Conservation (phyloP, 1,139 yeast species). For the Blastobotrys serpentis region DNA sequence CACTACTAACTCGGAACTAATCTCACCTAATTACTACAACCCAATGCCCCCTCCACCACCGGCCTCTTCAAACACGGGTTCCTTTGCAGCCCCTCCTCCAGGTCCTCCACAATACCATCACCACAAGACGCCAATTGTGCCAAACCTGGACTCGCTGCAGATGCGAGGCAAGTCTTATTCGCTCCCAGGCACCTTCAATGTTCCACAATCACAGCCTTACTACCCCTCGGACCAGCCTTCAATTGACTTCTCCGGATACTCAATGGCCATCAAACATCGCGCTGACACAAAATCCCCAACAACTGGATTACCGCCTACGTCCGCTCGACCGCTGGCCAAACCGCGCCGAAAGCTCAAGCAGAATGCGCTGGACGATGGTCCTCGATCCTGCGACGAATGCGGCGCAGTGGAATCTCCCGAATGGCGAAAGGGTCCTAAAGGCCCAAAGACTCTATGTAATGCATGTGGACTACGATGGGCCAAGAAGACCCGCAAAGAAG, state of each 20-base stretch:
- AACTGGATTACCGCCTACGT: slow-evolving; percentile 11
- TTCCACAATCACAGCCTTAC: slow-evolving; percentile 18
- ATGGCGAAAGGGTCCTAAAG: slow-evolving; percentile 67
- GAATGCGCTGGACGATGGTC: slow-evolving; percentile 11
- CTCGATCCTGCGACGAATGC: slow-evolving; percentile 41
- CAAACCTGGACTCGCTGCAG: slow-evolving; percentile 19
- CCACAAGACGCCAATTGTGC: slow-evolving; percentile 12
- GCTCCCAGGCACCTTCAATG: slow-evolving; percentile 27
- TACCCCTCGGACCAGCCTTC: slow-evolving; percentile 13
- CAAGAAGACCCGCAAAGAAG: slow-evolving; percentile 37
- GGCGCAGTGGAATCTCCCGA: slow-evolving; percentile 68
- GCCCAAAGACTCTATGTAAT: slow-evolving; percentile 62
- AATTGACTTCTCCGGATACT: slow-evolving; percentile 28
- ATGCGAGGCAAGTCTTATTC: slow-evolving; percentile 27
- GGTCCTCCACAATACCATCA: slow-evolving; percentile 13
- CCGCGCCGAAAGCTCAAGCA: slow-evolving; percentile 17
- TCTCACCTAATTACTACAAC: slow-evolving; percentile 25
- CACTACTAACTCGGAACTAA: slow-evolving; percentile 27
- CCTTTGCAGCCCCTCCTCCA: slow-evolving; percentile 12
- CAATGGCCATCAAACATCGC: slow-evolving; percentile 19
- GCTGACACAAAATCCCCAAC: slow-evolving; percentile 12
- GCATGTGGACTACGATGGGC: slow-evolving; percentile 64
- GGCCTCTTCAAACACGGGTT: background rate
- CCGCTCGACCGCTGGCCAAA: slow-evolving; percentile 15
- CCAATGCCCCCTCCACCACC: slow-evolving; percentile 14